Conservation (phyloP, 148 eudicot species). For the Camellia sinensis region DNA sequence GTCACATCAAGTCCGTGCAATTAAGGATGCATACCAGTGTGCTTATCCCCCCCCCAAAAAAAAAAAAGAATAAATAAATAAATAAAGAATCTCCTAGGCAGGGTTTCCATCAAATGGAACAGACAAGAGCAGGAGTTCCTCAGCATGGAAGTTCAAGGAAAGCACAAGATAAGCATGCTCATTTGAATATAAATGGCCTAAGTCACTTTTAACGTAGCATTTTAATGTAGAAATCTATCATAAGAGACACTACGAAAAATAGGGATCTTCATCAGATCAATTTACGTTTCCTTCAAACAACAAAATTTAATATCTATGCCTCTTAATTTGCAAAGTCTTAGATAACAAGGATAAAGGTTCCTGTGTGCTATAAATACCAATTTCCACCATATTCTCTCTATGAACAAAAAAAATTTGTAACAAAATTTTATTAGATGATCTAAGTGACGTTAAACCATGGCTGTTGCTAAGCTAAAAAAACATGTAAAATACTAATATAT, state of each 20-base stretch:
- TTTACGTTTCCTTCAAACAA: background rate
- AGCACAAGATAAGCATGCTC: background rate
- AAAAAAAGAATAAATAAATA: background rate
- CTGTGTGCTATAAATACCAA: background rate
- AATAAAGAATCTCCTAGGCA: background rate
- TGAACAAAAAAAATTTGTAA: background rate
- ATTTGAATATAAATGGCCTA: background rate
- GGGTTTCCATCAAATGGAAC: conserved; percentile 9
- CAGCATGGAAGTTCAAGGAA: background rate
- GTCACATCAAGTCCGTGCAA: conserved; percentile 1
- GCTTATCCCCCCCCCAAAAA: no score
- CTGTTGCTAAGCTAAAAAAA: background rate
- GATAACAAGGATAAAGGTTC: background rate
- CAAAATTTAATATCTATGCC: background rate
- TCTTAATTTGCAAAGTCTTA: background rate
- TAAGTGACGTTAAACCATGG: background rate
- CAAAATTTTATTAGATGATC: background rate
- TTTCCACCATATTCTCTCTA: background rate
- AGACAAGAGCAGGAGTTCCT: background rate
- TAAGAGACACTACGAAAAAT: background rate
- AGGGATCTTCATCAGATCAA: background rate
- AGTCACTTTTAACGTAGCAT: background rate
- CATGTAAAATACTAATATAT: background rate
- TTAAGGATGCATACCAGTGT: no score
- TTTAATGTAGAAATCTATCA: background rate